Base-by-base conservation (phyloP, 345 rosid species). In the Eucalyptus grandis region DNA sequence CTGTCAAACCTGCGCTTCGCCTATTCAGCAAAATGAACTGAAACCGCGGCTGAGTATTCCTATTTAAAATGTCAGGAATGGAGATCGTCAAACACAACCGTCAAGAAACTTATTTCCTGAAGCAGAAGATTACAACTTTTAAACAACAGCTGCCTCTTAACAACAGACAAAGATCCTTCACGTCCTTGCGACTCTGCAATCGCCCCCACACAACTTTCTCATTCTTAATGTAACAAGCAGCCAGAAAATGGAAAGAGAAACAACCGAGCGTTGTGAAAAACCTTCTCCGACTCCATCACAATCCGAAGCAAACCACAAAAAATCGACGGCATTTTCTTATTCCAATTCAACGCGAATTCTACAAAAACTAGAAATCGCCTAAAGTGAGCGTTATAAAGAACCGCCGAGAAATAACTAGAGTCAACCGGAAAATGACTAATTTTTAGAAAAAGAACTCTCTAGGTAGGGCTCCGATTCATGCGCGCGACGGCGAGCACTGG, bases 11-110 rank as follows among this genome's bases (percentile, higher is more conserved):
- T 92, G 95, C 91, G 88, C 92, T 93, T 50, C 92, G 93, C 50
- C 96, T 94, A 90, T 95, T 96, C 98, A 96, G 93, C 30, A 95
- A 95, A 86, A 94, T 92, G 92, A 96, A 94, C 93, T 96, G 97
- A 91, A 96, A 96, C 86, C 92, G 92, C 3, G 97, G 97, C 67
- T 93, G 96, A 13, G 95, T 86, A 91, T 93, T 96, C 96, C 98
- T 95, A 77, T 65, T 34, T 40, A 85, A 37, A 81, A 46, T 9
- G 82, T 44, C 85, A 89, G 58, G 37, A 7, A 40, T 6, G 30
- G 31, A n/a, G 24, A 69, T 34, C 5, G 26, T 65, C 85, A 12
- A 21, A n/a, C 27, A n/a, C 26, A 17, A 77, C 22, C 9, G 7
- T 69, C 81, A 46, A 69, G 44, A 17, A 58, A 53, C 88, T 86